Base-by-base conservation (phyloP, 306 rosid genomes). In the Cucumis hystrix region DNA sequence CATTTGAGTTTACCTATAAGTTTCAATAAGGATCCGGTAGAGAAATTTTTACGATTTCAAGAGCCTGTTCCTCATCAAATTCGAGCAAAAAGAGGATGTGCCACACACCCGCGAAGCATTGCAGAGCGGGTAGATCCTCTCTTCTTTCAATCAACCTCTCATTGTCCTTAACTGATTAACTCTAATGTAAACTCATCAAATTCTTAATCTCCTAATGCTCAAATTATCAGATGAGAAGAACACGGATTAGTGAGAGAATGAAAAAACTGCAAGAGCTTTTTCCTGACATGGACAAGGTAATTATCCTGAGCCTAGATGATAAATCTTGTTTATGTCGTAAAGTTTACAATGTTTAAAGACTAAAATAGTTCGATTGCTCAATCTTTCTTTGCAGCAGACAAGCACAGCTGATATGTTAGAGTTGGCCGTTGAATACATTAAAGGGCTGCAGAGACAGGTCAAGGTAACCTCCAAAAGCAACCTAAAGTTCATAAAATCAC, bases 61-160 rank as follows among this genome's bases (percentile, higher is more conserved):
- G 92, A 83, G 47, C 81, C 92, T 4, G 88, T 86, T 72, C 97
- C 91, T 73, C 89, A 93, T 78, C 90, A 91, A 87, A 83, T 81
- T 80, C 85, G 98, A 61, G 98, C 98, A 37, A 93, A 93, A 85
- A 78, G 98, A 86, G 98, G 98, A 72, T 93, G 84, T 17, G 98
- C 98, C 70, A 93, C 98, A 59, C 98, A 93, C 76, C 98, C 98
- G 3, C 87, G 98, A 82, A 93, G 97, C 90, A 91, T 93, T 77
- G 98, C 98, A 35, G 98, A 93, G 83, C 85, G 98, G 92, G 98
- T 78, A 75, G 51, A 23, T 57, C 16, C 43, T 80, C 49, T 52
- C 25, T 80, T 64, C 1, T 13, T 10, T 56, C 40, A 41, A 16
- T 18, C 11, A 45, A 20, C 35, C 45, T 30, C 58, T 33, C 45